phyloP scores from a whole-genome alignment of 495 filamentous ascomycete genomes.

The Margaritispora aquatica region DNA sequence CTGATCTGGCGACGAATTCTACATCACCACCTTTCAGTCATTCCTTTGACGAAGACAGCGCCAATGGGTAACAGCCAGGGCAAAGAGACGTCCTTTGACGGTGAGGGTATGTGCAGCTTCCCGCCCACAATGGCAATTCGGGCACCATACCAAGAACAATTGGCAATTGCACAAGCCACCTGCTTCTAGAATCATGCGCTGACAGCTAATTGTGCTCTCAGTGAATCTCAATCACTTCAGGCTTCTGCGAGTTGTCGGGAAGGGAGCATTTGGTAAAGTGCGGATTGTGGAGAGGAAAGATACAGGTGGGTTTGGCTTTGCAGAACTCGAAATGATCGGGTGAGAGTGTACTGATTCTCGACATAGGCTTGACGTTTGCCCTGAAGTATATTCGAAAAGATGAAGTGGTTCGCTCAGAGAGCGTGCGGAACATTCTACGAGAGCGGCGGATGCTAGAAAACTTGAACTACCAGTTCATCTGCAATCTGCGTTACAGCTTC shows the following conservation, averaged over 20 bases:
- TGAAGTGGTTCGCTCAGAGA: slow-evolving; percentile 97
- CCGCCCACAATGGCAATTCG: neutral
- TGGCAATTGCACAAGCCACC: neutral
- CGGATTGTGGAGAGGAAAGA: slow-evolving; percentile 98
- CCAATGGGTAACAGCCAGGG: slow-evolving; percentile 91
- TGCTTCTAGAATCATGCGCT: neutral
- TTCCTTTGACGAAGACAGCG: neutral
- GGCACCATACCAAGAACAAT: neutral
- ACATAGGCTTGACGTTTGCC: slow-evolving; percentile 62
- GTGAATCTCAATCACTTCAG: slow-evolving; percentile 98
- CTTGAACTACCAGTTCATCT: slow-evolving; percentile 95
- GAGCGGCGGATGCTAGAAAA: slow-evolving; percentile 97
- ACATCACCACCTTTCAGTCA: neutral
- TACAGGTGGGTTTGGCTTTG: slow-evolving; percentile 50
- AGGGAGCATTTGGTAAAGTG: slow-evolving; percentile 97
- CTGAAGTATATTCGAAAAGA: slow-evolving; percentile 99
- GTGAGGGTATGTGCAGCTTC: slow-evolving; percentile 66
- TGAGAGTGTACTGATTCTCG: neutral
- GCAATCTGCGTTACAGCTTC: slow-evolving; percentile 97
- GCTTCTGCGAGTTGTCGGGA: slow-evolving; percentile 89
- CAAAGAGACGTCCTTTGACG: slow-evolving; percentile 85
- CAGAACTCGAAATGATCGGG: neutral
- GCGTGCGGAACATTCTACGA: slow-evolving; percentile 94
- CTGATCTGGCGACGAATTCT: neutral
- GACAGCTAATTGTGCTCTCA: slow-evolving; percentile 25